Evolutionary conservation across 768 basidiomycete species (phyloP).

Genomic region (Lanmaoa rubissima): DNA sequence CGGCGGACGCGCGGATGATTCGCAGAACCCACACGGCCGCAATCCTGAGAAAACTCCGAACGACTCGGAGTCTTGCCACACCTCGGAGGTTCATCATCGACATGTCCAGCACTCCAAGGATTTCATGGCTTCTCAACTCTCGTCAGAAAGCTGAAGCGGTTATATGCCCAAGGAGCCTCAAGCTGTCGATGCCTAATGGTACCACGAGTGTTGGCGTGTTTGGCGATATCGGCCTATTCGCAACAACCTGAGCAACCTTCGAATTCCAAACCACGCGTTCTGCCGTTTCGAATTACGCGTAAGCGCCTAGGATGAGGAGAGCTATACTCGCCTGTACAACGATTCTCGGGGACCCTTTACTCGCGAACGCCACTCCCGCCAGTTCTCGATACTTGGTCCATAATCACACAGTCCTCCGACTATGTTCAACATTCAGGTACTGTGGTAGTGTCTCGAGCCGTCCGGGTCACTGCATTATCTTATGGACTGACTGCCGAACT

Average conservation of each 20-base stretch:
- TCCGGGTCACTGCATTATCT: neutral
- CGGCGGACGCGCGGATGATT: neutral
- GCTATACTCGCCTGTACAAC: slow-evolving; percentile 10
- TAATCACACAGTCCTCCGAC: neutral
- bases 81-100: neutral
- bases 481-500: neutral
- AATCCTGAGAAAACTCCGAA: neutral
- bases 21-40: neutral
- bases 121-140: neutral
- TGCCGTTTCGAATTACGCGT: neutral
- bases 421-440: neutral
- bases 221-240: neutral
- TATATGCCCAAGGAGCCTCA: neutral
- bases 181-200: neutral
- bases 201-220: neutral
- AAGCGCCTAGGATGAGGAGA: neutral
- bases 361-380: slow-evolving; percentile 4
- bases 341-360: neutral
- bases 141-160: too few species aligned
- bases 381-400: neutral
- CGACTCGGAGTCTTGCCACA: too few species aligned
- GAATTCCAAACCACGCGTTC: neutral
- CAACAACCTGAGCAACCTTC: neutral
- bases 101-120: neutral
- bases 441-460: neutral